Conservation (phyloP, 768 basidiomycete species). For the Suillus variegatus region DNA sequence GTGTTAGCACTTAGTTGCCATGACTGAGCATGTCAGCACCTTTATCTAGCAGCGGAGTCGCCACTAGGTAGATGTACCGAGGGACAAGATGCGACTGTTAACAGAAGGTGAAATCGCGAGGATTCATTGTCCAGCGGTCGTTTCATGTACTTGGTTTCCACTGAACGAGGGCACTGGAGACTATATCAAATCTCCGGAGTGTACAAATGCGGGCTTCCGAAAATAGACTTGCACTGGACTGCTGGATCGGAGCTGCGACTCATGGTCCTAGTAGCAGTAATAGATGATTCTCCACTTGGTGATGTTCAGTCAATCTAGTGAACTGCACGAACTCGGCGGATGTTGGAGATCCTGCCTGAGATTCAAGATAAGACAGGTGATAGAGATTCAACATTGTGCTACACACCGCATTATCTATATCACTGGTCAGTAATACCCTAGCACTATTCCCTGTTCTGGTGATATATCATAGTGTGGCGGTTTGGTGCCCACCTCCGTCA, state of each 20-base stretch:
- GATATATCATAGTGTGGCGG: conserved; percentile 1
- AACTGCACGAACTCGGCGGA: neutral
- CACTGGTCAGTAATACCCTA: neutral
- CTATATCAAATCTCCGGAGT: neutral
- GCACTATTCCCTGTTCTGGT: neutral
- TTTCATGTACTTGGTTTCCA: neutral
- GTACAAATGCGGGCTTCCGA: neutral
- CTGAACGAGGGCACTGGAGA: neutral
- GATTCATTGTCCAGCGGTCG: neutral
- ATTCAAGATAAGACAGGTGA: neutral
- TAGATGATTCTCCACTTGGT: neutral
- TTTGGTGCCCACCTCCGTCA: neutral
- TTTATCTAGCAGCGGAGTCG: neutral
- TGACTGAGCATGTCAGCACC: neutral
- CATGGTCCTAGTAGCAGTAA: neutral
- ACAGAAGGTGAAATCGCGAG: neutral
- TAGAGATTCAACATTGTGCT: neutral
- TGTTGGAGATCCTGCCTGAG: conserved; percentile 1
- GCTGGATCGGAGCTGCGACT: neutral
- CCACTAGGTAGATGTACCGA: neutral
- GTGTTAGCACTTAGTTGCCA: conserved; percentile 1
- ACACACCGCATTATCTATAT: neutral
- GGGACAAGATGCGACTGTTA: neutral
- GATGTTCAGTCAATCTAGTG: neutral
- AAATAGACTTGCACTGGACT: neutral